Evolutionary conservation across 306 rosid species (phyloP).

Genomic region (Cicer chorassanicum): DNA sequence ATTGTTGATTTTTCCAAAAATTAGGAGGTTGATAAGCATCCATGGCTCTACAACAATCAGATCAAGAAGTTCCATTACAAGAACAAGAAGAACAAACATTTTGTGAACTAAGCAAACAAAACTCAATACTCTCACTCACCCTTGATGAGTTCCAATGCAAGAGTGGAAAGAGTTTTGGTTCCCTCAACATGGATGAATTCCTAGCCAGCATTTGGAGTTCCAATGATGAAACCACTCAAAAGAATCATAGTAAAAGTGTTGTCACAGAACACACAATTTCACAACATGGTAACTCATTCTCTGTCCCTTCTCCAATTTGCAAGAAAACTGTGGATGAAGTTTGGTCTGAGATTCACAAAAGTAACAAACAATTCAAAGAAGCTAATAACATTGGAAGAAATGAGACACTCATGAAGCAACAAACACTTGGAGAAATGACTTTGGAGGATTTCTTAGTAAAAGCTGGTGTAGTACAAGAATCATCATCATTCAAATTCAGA

Average conservation of each 20-base stretch:
- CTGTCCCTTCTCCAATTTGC: constrained; percentile 63
- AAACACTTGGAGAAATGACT: constrained; percentile 65
- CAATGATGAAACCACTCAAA: constrained; percentile 40
- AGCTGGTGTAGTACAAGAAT: constrained; percentile 72
- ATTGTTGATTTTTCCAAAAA: constrained; percentile 13
- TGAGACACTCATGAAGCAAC: constrained; percentile 44
- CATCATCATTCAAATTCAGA: constrained; percentile 5
- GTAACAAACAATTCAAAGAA: constrained; percentile 5
- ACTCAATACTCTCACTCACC: constrained; percentile 53
- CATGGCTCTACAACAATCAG: constrained; percentile 33
- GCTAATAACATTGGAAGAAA: not conserved
- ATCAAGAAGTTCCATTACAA: constrained; percentile 40
- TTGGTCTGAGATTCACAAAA: constrained; percentile 68
- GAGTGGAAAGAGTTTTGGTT: constrained; percentile 60
- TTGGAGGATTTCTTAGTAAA: constrained; percentile 75
- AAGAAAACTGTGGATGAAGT: constrained; percentile 73
- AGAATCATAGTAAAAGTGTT: constrained; percentile 22
- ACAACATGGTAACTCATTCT: constrained; percentile 43
- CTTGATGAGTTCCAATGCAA: constrained; percentile 66
- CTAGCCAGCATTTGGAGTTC: constrained; percentile 67
- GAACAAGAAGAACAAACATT: constrained; percentile 40
- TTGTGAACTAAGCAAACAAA: constrained; percentile 44
- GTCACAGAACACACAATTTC: constrained; percentile 27
- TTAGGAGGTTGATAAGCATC: constrained; percentile 16
- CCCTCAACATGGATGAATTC: constrained; percentile 82